Percentiles rank a stretch among this genome's conserved stretches.
phyloP scores from a whole-genome alignment of 2,329 filamentous ascomycete species.

The Colletotrichum magnum region DNA sequence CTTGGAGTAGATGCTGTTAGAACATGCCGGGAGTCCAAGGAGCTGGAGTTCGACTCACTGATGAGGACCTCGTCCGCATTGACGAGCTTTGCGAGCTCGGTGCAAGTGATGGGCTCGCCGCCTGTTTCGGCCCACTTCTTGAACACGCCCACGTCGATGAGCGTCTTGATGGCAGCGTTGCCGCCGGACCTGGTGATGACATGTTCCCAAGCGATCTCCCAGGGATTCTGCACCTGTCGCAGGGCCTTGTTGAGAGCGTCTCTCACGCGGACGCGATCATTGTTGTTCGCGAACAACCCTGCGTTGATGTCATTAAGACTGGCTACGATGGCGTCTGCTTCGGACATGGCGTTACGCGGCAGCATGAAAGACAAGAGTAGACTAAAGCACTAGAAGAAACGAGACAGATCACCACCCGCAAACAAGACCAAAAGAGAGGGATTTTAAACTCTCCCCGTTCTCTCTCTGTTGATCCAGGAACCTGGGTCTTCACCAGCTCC shows the following conservation, averaged over 20 bases:
- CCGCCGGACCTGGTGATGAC: constrained; percentile 51
- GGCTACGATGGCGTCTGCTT: constrained; percentile 45
- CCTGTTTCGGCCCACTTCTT: constrained; percentile 51
- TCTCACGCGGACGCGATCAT: constrained; percentile 50
- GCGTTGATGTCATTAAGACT: constrained; percentile 46
- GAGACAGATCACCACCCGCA: background rate
- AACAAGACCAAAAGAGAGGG: background rate
- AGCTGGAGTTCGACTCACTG: constrained; percentile 39
- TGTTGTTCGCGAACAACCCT: constrained; percentile 49
- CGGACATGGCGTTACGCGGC: constrained; percentile 40
- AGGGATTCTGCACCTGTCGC: constrained; percentile 52
- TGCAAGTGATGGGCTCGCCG: constrained; percentile 47
- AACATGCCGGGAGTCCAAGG: background rate
- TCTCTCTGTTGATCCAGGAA: background rate
- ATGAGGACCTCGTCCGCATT: constrained; percentile 51
- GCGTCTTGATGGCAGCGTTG: constrained; percentile 52
- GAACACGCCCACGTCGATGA: constrained; percentile 56
- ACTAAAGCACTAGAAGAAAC: background rate
- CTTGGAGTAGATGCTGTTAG: constrained; percentile 37
- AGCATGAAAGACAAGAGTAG: background rate
- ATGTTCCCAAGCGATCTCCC: constrained; percentile 57
- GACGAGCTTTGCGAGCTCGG: constrained; percentile 50
- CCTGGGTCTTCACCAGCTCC: constrained; percentile 5
- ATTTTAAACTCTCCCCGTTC: background rate
- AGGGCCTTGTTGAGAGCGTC: constrained; percentile 51